A percentile compares a stretch with the other conserved stretches of the same genome.
Conservation (phyloP, 225 moss, liverwort and hornwort species). For the Straminergon stramineum region DNA sequence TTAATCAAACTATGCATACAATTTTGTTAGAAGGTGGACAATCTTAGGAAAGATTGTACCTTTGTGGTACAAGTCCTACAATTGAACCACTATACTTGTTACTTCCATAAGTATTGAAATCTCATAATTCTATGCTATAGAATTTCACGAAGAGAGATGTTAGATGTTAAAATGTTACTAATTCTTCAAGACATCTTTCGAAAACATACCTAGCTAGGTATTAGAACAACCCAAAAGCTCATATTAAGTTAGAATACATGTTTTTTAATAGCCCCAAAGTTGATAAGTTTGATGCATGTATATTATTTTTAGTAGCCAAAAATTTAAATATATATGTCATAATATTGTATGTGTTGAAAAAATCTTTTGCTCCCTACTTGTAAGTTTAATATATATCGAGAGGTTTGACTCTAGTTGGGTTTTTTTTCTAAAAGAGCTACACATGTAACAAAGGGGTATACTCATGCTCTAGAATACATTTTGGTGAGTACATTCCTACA, state of each 20-base stretch:
- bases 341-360: neutral
- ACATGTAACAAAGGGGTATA: neutral
- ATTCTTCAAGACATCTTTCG: neutral
- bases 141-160: neutral
- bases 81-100: accelerated
- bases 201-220: accelerated
- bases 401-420: neutral
- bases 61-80: neutral
- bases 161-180: neutral
- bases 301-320: neutral
- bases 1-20: neutral
- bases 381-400: neutral
- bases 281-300: neutral
- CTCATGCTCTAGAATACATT: neutral
- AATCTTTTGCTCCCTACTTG: neutral
- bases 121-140: neutral
- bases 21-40: neutral
- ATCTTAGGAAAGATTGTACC: neutral
- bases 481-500: no score
- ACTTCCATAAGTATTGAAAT: neutral
- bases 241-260: no score
- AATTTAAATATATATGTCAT: neutral
- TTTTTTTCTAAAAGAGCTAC: neutral
- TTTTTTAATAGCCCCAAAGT: neutral
- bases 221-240: neutral